Conservation (phyloP, 345 rosid species). For the Raphanus raphanistrum region DNA sequence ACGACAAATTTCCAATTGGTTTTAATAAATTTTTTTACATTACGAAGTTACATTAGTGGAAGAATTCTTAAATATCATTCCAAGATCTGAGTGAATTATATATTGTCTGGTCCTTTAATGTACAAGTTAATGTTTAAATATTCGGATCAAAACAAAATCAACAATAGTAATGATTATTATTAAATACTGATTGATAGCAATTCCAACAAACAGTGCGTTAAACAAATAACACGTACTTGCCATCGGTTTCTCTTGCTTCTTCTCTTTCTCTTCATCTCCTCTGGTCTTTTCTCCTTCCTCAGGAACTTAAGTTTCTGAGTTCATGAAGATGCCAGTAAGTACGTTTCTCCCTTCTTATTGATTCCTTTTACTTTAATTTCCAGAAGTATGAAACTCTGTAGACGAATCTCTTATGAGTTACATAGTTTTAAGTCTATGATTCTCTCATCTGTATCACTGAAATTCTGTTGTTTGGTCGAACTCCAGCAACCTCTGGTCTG, state of each 20-base stretch:
- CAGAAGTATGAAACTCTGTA: conserved; percentile 7
- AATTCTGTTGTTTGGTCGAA: conserved; percentile 2
- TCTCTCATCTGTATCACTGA: background rate
- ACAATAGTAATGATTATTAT: conserved; percentile 18
- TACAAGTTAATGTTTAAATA: conserved; percentile 14
- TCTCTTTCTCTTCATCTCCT: conserved; percentile 33
- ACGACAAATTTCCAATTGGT: background rate
- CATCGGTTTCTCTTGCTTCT: conserved; percentile 25
- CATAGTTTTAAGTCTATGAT: conserved; percentile 2
- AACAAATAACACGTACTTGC: conserved; percentile 24
- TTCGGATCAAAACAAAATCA: conserved; percentile 22
- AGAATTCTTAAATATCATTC: background rate
- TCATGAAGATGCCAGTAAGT: conserved; percentile 99
- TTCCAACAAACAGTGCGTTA: conserved; percentile 24
- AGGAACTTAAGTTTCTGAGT: conserved; percentile 45
- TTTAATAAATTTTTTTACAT: background rate
- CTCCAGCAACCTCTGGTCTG: background rate
- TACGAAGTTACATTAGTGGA: background rate
- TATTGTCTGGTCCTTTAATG: conserved; percentile 21
- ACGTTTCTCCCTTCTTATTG: conserved; percentile 52
- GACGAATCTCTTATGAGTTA: background rate
- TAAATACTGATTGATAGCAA: conserved; percentile 23
- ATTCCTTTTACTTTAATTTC: background rate
- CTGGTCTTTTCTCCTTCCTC: conserved; percentile 28
- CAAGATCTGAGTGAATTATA: conserved; percentile 16